Conservation (phyloP, 2,329 filamentous ascomycete species). For the Cercospora sp. region DNA sequence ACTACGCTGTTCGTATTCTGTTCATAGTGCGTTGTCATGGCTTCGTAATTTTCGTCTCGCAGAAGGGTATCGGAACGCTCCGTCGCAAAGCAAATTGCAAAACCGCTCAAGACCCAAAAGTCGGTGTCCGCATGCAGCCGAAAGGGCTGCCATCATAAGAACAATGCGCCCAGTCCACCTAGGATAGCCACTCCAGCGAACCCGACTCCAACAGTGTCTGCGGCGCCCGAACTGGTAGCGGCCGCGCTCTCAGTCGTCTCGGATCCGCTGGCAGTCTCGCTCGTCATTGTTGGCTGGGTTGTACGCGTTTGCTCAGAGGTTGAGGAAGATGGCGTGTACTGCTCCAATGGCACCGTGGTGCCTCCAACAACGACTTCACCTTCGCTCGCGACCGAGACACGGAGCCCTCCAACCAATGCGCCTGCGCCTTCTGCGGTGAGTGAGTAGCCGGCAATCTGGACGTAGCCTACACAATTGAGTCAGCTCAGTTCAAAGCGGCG, state of each 20-base stretch:
- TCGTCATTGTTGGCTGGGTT: not conserved
- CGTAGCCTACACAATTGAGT: not conserved
- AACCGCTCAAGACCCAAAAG: not conserved
- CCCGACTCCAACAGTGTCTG: slow-evolving; percentile 7
- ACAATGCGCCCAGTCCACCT: slow-evolving; percentile 21
- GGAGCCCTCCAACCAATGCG: slow-evolving; percentile 21
- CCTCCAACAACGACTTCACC: slow-evolving; percentile 16
- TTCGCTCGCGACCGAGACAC: slow-evolving; percentile 15
- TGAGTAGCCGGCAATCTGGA: slow-evolving; percentile 24
- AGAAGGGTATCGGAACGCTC: slow-evolving; percentile 21
- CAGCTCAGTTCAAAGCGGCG: not conserved
- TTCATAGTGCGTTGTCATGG: slow-evolving; percentile 3
- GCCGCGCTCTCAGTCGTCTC: slow-evolving; percentile 2
- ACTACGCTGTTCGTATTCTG: not conserved
- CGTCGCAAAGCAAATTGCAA: not conserved
- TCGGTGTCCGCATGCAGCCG: not conserved
- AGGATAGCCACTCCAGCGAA: slow-evolving; percentile 16
- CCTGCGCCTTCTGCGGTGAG: slow-evolving; percentile 20
- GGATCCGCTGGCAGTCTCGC: not conserved
- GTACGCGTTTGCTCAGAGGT: slow-evolving; percentile 7
- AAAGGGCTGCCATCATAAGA: slow-evolving; percentile 13
- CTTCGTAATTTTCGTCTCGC: slow-evolving; percentile 15
- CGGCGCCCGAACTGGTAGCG: slow-evolving; percentile 10
- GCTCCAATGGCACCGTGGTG: slow-evolving; percentile 11
- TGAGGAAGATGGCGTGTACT: slow-evolving; percentile 2